Base-by-base conservation (phyloP, 108 stramenopile species). In the Conticribra weissflogii region DNA sequence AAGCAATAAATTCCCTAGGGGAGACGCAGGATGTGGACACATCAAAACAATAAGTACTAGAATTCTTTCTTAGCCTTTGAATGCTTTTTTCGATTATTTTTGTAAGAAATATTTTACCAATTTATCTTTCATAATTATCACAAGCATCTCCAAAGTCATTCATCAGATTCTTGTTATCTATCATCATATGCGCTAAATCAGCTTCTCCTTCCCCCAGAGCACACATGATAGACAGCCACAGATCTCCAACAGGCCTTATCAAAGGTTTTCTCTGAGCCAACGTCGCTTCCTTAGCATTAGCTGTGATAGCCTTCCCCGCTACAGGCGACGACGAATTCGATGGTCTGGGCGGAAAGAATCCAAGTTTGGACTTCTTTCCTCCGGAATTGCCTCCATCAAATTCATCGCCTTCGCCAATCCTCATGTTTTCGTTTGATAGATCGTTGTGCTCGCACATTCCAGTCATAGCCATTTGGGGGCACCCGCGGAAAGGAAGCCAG, bases 171-270 rank as follows among this genome's bases (percentile, higher is more conserved):
- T 50, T 65, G n/a, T 82, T 71, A 49, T 78, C 61, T 34, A 68
- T 48, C 62, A 87, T 68, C 31, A 90, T 61, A 63, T 87, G 79
- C 1, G 93, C 85, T 21, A 94, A 62, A 36, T 73, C 79, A 8
- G 83, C 86, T 72, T 94, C 93, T 3, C 86, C 90, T 28, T 80
- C 64, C 0, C 90, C 90, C 71, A 86, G 80, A 14, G 87, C 87
- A 50, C 84, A 87, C 79, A 90, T 80, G 81, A 94, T 86, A 22
- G 89, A 89, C 33, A 94, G 69, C 90, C 90, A 94, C 55, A 94
- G 61, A 72, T 94, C 88, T 2, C 71, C 74, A 34, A 71, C 63
- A 2, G 87, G 90, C 29, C 86, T 69, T 1, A 47, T 52, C 48
- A 23, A 7, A 36, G 45, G 36, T 50, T 80, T 21, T 52, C 66